Base-by-base conservation (phyloP, 345 rosid species). In the Eucalyptus tenuipes region DNA sequence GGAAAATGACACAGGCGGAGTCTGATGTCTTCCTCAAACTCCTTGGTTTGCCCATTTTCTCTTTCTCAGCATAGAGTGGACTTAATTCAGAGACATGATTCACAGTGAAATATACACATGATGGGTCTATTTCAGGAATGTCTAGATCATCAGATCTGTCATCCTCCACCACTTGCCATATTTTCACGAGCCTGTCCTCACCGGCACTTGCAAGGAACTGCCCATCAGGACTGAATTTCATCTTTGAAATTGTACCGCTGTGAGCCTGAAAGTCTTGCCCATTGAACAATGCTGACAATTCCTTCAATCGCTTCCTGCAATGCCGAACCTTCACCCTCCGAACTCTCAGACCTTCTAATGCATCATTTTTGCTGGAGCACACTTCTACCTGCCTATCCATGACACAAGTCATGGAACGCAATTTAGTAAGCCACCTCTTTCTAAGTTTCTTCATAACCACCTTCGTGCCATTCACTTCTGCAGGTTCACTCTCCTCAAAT, bases 221-320 rank as follows among this genome's bases (percentile, higher is more conserved):
- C 68, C 99, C 99, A 88, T 96, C 98, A 49, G 94, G 97, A 91
- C 98, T 96, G 91, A 96, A 96, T 68, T 92, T 96, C 98, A 96
- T 95, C 52, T 95, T 87, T 91, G 95, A 92, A 86, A 96, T 95
- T 11, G 94, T 88, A 87, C 99, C 98, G 4, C 90, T 89, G 55
- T 96, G 99, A n/a, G 99, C 98, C 92, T 91, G 94, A 88, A 96
- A 94, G 53, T 94, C 97, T 91, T 95, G 99, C 86, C 95, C 98
- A 85, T 68, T 92, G 80, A 90, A 95, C 88, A 96, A 93, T 64
- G 96, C 97, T 29, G 99, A 95, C 66, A 96, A 96, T 92, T 96
- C 97, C 91, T 94, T 96, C 44, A 88, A 88, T 24, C 90, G 93
- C 90, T 95, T 96, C 88, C 91, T 92, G 68, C 91, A 85, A 87